These are phyloP conservation scores for Thraustochytrium sp. DNA, from an alignment of 352 stramenopile species.

Conservation along the genomic window DNA sequence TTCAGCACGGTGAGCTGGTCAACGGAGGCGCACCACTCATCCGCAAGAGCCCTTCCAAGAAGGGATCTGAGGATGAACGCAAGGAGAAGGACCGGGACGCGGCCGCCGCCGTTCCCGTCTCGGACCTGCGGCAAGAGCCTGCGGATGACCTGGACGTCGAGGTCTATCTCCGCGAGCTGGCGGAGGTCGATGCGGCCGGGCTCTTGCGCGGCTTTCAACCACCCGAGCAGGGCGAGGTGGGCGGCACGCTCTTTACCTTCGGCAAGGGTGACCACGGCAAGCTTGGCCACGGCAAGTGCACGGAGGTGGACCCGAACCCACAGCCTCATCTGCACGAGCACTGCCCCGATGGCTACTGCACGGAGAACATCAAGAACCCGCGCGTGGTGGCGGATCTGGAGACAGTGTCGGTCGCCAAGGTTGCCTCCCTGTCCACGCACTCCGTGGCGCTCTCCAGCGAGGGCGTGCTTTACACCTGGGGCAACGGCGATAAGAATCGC, in stretches of 20 bases:
- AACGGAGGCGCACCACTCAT: no score
- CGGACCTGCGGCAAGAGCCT: neutral
- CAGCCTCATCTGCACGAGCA: slow-evolving; percentile 38
- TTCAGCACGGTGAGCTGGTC: neutral
- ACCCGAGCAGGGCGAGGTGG: slow-evolving; percentile 4
- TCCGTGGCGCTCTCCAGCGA: slow-evolving; percentile 29
- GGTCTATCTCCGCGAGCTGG: neutral
- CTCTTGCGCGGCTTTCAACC: slow-evolving; percentile 27
- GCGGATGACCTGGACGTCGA: slow-evolving; percentile 20
- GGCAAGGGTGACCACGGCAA: slow-evolving; percentile 46
- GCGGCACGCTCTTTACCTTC: slow-evolving; percentile 51
- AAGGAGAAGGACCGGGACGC: neutral
- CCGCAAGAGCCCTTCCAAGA: no score
- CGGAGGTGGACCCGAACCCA: slow-evolving; percentile 20
- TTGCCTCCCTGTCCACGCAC: slow-evolving; percentile 42
- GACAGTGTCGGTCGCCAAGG: neutral
- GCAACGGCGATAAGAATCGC: slow-evolving; percentile 45
- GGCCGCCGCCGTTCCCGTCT: neutral
- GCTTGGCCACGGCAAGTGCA: slow-evolving; percentile 42
- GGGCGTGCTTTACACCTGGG: slow-evolving; percentile 49
- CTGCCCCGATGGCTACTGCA: slow-evolving; percentile 41
- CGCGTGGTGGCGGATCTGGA: slow-evolving; percentile 9
- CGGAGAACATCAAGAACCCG: slow-evolving; percentile 39
- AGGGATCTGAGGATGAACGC: neutral
- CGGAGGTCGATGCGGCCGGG: neutral